Percentiles rank a stretch among this genome's conserved stretches.
Conservation (phyloP, 768 basidiomycete genomes). For the Podaxis rugospora region DNA sequence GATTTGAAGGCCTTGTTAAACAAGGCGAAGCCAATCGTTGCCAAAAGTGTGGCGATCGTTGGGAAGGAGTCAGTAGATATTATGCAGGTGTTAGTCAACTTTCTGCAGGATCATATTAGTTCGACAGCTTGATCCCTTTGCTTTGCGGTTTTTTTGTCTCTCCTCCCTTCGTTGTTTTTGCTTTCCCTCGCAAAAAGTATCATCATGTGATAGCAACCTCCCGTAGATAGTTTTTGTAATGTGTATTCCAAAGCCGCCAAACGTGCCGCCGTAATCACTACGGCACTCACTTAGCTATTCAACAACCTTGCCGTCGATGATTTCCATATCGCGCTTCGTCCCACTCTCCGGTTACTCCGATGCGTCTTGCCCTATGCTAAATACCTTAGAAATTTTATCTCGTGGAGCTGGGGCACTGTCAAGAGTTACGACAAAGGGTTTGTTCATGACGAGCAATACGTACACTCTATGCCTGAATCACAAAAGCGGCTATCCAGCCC, state of each 20-base stretch:
- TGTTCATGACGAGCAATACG: too few species aligned
- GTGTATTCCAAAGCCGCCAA: background rate
- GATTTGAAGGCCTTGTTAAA: conserved; percentile 65
- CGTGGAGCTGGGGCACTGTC: too few species aligned
- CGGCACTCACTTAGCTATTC: too few species aligned
- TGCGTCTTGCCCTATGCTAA: too few species aligned
- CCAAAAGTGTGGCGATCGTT: conserved; percentile 49
- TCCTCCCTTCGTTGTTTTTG: background rate
- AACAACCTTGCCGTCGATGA: too few species aligned
- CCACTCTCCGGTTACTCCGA: too few species aligned
- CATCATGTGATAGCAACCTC: background rate
- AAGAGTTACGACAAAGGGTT: too few species aligned
- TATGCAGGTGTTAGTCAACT: conserved; percentile 54
- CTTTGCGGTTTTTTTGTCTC: conserved; percentile 4
- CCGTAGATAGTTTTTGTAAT: conserved; percentile 4
- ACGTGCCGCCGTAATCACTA: too few species aligned
- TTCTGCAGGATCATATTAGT: conserved; percentile 60
- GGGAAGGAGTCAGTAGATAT: conserved; percentile 50
- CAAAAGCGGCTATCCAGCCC: too few species aligned
- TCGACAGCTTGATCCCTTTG: conserved; percentile 27
- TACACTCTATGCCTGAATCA: too few species aligned
- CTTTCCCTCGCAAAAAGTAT: background rate
- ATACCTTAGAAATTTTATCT: too few species aligned
- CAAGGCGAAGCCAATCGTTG: conserved; percentile 60
- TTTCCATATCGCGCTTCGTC: too few species aligned